A percentile compares a stretch with the other conserved stretches of the same genome.
Conservation (phyloP, 495 filamentous ascomycete species). For the Cladorrhinum samala region DNA sequence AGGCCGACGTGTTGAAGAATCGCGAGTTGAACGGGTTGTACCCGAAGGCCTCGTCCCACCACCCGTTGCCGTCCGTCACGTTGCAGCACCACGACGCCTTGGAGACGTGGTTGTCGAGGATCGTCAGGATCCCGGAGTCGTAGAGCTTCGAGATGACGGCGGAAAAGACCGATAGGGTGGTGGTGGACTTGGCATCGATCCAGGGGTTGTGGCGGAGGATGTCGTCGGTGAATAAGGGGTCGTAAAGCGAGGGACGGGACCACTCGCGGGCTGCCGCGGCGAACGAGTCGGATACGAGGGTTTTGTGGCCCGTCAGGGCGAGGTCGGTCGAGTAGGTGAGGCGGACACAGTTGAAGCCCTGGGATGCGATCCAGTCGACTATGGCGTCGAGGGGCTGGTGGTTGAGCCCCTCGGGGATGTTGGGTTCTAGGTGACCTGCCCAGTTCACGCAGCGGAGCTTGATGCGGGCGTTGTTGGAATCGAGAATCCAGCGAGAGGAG, state of each 20-base stretch:
- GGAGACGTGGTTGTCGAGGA: conserved; percentile 49
- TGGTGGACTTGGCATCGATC: conserved; percentile 24
- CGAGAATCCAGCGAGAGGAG: conserved; percentile 46
- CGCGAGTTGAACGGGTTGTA: conserved; percentile 40
- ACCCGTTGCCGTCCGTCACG: conserved; percentile 47
- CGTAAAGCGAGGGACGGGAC: conserved; percentile 20
- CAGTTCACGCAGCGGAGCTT: conserved; percentile 50
- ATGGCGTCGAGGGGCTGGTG: conserved; percentile 39
- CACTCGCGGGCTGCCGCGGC: conserved; percentile 31
- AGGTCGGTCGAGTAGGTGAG: conserved; percentile 49
- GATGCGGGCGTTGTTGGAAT: conserved; percentile 38
- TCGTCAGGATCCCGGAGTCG: conserved; percentile 35
- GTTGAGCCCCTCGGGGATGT: conserved; percentile 46
- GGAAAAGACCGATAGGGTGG: conserved; percentile 34
- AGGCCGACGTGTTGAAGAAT: conserved; percentile 41
- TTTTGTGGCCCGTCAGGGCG: conserved; percentile 33
- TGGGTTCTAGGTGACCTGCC: conserved; percentile 44
- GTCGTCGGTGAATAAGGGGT: conserved; percentile 28
- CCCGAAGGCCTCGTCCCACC: conserved; percentile 42
- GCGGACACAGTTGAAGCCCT: conserved; percentile 50
- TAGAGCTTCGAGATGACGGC: conserved; percentile 37
- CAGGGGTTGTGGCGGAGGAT: conserved; percentile 39
- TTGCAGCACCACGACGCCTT: conserved; percentile 46
- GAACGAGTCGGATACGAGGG: conserved; percentile 37
- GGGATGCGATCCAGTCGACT: conserved; percentile 34